Evolutionary conservation across 2,329 filamentous ascomycete genomes (phyloP), one percentile per base, ranked within the genome.

Genomic region (Ascochyta fabae): DNA sequence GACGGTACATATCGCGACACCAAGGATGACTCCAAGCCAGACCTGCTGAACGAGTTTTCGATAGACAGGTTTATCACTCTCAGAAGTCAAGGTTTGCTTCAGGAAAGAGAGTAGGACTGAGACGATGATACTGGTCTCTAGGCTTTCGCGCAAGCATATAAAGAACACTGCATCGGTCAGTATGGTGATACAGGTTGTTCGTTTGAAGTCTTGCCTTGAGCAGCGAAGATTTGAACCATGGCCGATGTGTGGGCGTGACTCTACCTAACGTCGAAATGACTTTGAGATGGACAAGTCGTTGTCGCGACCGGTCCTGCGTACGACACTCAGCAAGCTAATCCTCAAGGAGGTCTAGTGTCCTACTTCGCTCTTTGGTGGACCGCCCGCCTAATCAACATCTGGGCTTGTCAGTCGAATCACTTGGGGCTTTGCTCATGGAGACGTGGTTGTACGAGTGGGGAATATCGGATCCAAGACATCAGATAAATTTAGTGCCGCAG

Each of bases 61-160:
- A 78, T 91, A 88, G 2, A 87, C 77, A 1, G 64, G 69, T 7
- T 74, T 75, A 76, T 92, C 86, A 57, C 81, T 76, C 47, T 86
- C 80, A 8, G 86, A 84, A 1, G 85, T 85, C 39, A 95, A 82
- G 3, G 88, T 89, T 73, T 94, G 89, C 74, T 93, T 94, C 55
- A 95, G 79, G 73, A 93, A 95, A 23, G 91, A 86, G 34, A 96
- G 83, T 38, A 96, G 80, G 22, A 95, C 88, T 0, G 91, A 93
- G 59, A 95, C 86, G 65, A 96, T 89, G 69, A 96, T 91, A 67
- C 84, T 87, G 1, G 88, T 89, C 79, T 96, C 91, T 41, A 96
- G 80, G 27, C 86, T 85, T 79, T 96, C 92, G 70, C 92, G 87
- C 74, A 96, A 94, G 77, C 90, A 86, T 73, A 96, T 90, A 78